Conservation (phyloP, 1,284 basidiomycete species). For the Cystobasidium slooffiae region DNA sequence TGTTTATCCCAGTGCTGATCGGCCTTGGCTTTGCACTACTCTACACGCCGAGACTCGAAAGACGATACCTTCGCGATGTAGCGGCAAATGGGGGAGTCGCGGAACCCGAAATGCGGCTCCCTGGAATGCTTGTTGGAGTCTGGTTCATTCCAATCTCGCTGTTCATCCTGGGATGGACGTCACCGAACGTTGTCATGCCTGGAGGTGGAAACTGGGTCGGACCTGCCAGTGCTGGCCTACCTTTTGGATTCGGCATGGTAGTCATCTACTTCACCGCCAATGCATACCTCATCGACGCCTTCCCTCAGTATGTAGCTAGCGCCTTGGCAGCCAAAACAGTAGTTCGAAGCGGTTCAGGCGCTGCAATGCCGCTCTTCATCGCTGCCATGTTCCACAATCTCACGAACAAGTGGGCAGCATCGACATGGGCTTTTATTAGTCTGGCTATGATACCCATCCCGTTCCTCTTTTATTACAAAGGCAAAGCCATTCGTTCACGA, state of each 20-base stretch:
- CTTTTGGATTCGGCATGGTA: constrained; percentile 48
- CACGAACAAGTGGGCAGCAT: constrained; percentile 53
- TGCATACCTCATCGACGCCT: constrained; percentile 46
- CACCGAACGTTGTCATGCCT: not conserved
- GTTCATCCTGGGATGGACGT: constrained; percentile 52
- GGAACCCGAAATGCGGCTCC: constrained; percentile 53
- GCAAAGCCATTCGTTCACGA: constrained; percentile 15
- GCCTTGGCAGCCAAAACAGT: constrained; percentile 57
- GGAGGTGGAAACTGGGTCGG: constrained; percentile 45
- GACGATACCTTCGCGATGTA: constrained; percentile 29
- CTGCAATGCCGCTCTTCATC: constrained; percentile 56
- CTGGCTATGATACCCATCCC: constrained; percentile 33
- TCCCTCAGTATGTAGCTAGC: constrained; percentile 42
- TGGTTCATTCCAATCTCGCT: constrained; percentile 15
- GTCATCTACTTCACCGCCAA: constrained; percentile 45
- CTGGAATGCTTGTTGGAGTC: constrained; percentile 50
- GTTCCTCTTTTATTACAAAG: constrained; percentile 22
- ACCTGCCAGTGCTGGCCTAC: constrained; percentile 38
- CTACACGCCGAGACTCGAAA: constrained; percentile 42
- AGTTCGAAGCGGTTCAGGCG: constrained; percentile 57
- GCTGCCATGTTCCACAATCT: constrained; percentile 57
- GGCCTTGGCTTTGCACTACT: constrained; percentile 56
- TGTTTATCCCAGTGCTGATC: constrained; percentile 50
- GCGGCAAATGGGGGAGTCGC: constrained; percentile 52
- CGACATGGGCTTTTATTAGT: constrained; percentile 8